Conservation (phyloP, 306 rosid species). For the Inga leiocalycina region DNA sequence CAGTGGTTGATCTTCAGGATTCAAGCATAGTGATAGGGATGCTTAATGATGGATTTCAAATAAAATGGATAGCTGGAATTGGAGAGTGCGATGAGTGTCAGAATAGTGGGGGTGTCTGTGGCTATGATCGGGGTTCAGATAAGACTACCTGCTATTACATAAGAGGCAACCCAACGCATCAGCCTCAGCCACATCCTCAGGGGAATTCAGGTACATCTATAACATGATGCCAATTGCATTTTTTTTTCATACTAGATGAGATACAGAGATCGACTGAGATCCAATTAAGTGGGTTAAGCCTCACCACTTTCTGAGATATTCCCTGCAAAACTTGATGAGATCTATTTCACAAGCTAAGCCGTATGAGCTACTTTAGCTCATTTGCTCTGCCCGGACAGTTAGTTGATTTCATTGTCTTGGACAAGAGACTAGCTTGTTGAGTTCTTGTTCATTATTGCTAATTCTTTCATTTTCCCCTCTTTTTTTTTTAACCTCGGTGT, state of each 20-base stretch:
- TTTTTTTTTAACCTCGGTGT: background rate
- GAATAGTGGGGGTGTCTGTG: conserved; percentile 39
- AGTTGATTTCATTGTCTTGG: background rate
- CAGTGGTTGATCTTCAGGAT: rapidly evolving
- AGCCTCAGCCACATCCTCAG: background rate
- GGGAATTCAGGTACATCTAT: background rate
- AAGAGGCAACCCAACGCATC: background rate
- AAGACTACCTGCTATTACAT: conserved; percentile 4
- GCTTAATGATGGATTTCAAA: conserved; percentile 33
- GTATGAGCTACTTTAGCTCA: background rate
- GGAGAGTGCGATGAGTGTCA: conserved; percentile 40
- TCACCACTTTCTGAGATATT: background rate
- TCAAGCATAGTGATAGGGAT: background rate
- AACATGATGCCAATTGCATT: background rate
- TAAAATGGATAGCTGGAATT: conserved; percentile 39
- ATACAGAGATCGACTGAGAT: background rate
- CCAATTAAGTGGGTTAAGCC: background rate
- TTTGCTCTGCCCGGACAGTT: background rate
- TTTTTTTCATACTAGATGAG: background rate
- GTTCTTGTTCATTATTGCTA: background rate
- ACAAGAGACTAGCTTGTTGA: background rate
- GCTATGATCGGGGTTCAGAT: conserved; percentile 25
- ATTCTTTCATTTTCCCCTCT: no score
- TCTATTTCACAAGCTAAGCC: background rate
- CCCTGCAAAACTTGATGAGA: background rate